Evolutionary conservation across 129 eudicot species (phyloP).

Genomic region (Saposhnikovia divaricata): DNA sequence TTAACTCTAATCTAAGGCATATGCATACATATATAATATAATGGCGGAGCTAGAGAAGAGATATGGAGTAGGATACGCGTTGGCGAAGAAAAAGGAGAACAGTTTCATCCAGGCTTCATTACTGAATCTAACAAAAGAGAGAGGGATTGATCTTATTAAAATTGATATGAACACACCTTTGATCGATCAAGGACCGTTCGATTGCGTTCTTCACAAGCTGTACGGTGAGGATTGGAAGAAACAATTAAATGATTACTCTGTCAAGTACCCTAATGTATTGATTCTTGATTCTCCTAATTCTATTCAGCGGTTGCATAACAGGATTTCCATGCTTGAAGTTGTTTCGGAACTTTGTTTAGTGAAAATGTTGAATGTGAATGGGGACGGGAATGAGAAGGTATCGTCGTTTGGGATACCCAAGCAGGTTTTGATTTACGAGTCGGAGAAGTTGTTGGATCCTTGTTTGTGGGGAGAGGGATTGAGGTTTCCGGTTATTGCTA

Average conservation of each 20-base stretch:
- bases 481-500: conserved; percentile 76
- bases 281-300: conserved; percentile 55
- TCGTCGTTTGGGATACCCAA: conserved; percentile 54
- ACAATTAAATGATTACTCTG: conserved; percentile 37
- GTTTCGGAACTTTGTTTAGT: too few relatives aligned
- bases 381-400: too few relatives aligned
- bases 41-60: conserved; percentile 41
- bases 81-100: conserved; percentile 61
- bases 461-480: conserved; percentile 26
- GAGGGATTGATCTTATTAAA: conserved; percentile 55
- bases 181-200: conserved; percentile 75
- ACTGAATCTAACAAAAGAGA: conserved; percentile 33
- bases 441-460: conserved; percentile 19
- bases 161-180: conserved; percentile 47
- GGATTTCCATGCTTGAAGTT: too few relatives aligned
- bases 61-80: conserved; percentile 62
- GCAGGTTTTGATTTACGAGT: conserved; percentile 56
- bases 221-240: conserved; percentile 63
- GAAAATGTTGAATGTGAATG: too few relatives aligned
- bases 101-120: conserved; percentile 60
- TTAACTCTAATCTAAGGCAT: too few relatives aligned
- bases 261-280: conserved; percentile 31
- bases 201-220: conserved; percentile 67
- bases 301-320: conserved; percentile 21
- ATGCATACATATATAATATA: neutral